Conservation (phyloP, 306 rosid genomes). For the Trichosanthes truncata region DNA sequence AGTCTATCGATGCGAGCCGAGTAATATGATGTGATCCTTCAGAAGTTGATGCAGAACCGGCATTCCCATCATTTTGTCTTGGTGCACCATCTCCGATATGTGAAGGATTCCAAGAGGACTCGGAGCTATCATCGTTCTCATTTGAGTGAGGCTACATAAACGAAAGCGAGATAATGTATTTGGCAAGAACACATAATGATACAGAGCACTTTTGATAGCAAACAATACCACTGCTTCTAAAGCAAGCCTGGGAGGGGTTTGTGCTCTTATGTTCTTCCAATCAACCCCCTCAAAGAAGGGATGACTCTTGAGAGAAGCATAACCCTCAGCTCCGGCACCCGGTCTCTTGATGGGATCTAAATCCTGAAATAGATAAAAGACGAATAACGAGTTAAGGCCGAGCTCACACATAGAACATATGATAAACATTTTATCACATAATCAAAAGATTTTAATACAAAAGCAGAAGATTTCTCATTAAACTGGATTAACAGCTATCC, state of each 20-base stretch:
- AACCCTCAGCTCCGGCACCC: slow-evolving; percentile 86
- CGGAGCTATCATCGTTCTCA: slow-evolving; percentile 37
- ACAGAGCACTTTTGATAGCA: neutral
- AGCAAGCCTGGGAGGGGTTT: slow-evolving; percentile 75
- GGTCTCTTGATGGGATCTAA: slow-evolving; percentile 81
- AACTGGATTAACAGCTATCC: neutral
- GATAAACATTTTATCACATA: neutral
- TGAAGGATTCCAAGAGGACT: slow-evolving; percentile 73
- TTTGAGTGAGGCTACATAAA: slow-evolving; percentile 38
- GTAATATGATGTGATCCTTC: slow-evolving; percentile 54
- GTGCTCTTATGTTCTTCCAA: slow-evolving; percentile 58
- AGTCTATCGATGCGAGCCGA: slow-evolving; percentile 97
- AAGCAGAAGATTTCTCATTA: neutral
- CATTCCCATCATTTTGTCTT: slow-evolving; percentile 42
- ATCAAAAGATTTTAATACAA: neutral
- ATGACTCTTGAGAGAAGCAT: slow-evolving; percentile 59
- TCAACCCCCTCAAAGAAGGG: slow-evolving; percentile 78
- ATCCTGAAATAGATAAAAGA: slow-evolving; percentile 46
- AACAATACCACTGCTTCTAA: slow-evolving; percentile 50
- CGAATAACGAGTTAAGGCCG: neutral
- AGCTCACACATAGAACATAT: neutral
- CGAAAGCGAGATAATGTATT: neutral
- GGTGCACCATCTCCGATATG: slow-evolving; percentile 61
- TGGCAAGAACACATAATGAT: neutral
- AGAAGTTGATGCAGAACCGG: slow-evolving; percentile 52